Evolutionary conservation across 345 rosid species (phyloP), one percentile per base, ranked within the genome.

Genomic region (Pugionium cornutum): DNA sequence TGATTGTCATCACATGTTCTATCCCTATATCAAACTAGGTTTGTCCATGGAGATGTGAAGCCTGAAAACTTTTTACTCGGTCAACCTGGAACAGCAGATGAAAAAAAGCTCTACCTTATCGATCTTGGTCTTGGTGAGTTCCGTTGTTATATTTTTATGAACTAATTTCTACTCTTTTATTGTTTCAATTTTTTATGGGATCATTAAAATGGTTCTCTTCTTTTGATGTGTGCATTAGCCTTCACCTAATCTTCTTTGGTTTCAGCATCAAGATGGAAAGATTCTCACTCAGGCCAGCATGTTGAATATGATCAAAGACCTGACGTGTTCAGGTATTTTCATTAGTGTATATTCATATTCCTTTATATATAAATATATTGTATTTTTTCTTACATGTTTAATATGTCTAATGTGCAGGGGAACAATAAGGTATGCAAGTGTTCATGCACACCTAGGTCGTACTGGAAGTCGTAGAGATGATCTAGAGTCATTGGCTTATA

Each of bases 11-110:
- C n/a, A 2, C n/a, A 2, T 36, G n/a, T 40, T 40, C n/a, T n/a
- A 40, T 9, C 44, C n/a, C 44, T 40, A 40, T 40, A 40, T 40
- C n/a, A 40, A 40, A 40, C 44, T 40, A 40, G 44, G n/a, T 40
- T 40, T 40, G 44, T 40, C 44, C 44, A 40, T 40, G 44, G 44
- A 40, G 44, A 40, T 40, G 44, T 40, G 44, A 40, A 40, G 44
- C 44, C 44, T 2, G 44, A 40, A 40, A 40, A 40, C 44, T 40
- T 40, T 40, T 8, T 40, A 40, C 44, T 40, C 44, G 44, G 44
- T 6, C 44, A 40, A 40, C 44, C 44, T n/a, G 44, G 44, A 8
- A 40, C 44, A 40, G 44, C 44, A 40, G 44, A 40, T 40, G 44
- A 40, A n/a, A 40, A 40, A 40, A 40, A 40, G 8, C 44, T 40